These are phyloP conservation scores for Lactarius vividus DNA, from an alignment of 768 basidiomycete genomes.

Conservation along the genomic window DNA sequence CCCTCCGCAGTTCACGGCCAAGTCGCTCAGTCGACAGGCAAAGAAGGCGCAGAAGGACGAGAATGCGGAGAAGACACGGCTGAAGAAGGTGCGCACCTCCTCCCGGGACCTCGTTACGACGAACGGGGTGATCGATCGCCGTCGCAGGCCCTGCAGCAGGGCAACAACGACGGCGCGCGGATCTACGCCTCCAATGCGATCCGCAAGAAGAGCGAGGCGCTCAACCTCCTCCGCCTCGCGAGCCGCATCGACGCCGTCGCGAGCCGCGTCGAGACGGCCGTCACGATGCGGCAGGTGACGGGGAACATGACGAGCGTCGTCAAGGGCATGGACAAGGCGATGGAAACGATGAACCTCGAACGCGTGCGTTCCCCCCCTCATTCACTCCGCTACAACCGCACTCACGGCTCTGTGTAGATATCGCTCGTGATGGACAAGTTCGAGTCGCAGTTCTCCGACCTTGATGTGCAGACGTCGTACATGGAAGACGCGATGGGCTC, in stretches of 20 bases:
- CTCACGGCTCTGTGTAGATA: too few species aligned
- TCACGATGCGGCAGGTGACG: slow-evolving; percentile 96
- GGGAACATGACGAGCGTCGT: slow-evolving; percentile 97
- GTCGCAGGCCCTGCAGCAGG: slow-evolving; percentile 86
- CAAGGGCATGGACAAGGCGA: slow-evolving; percentile 97
- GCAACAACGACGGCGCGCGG: slow-evolving; percentile 93
- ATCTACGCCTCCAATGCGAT: slow-evolving; percentile 99
- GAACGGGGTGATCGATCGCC: background rate
- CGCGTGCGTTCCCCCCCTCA: slow-evolving; percentile 64
- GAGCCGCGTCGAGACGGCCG: slow-evolving; percentile 95
- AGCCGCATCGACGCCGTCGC: slow-evolving; percentile 97
- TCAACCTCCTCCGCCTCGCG: slow-evolving; percentile 87
- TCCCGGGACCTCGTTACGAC: background rate
- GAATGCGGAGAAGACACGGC: slow-evolving; percentile 74
- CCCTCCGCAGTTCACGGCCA: slow-evolving; percentile 85
- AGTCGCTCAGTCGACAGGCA: slow-evolving; percentile 89
- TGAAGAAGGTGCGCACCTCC: slow-evolving; percentile 84
- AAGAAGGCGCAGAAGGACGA: slow-evolving; percentile 99
- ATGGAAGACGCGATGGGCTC: slow-evolving; percentile 97
- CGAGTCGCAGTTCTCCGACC: slow-evolving; percentile 91
- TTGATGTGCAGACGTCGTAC: slow-evolving; percentile 96
- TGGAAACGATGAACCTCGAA: slow-evolving; percentile 99
- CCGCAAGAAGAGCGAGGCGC: slow-evolving; percentile 91
- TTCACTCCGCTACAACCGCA: too few species aligned
- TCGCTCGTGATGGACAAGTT: slow-evolving; percentile 99